Evolutionary conservation across 371 early-diverging fungal species (phyloP), one percentile per base, ranked within the genome.

Genomic region (Dinochytrium kinnereticum): DNA sequence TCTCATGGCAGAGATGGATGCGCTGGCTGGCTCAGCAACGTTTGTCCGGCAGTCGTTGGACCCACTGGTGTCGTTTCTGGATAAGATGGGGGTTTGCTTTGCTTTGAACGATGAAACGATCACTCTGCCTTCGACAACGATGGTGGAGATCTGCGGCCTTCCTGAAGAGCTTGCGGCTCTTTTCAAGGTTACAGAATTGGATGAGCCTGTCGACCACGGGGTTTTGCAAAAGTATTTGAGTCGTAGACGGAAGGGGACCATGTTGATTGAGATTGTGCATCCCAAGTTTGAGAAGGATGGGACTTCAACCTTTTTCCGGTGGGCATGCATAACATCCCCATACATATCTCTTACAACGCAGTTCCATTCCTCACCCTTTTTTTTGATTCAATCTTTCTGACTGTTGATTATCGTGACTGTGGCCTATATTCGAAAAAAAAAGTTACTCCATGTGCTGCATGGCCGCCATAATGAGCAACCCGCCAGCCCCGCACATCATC

Each of bases 61-160:
- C 37, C 61, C 61, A 34, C 10, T 61, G 5, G 61, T 61, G 3
- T 61, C 61, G 7, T 61, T 61, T 37, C 61, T 61, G 61, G 61
- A 61, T 10, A 61, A 26, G 7, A 61, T 61, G n/a, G 15, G 24
- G 7, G 37, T 61, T 3, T 33, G 34, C 24, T 61, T 33, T 34
- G 61, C 61, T 37, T 26, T 61, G 36, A 55, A 24, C 57, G 24
- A 24, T 55, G 34, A 61, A 34, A 19, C 34, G 36, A 33, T 26
- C 55, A 15, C n/a, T 5, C 24, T 26, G 55, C 55, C 55, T 21
- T 53, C 55, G 10, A 36, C 61, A 34, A 15, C 30, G 15, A 7
- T 33, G 61, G 34, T 19, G 7, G 61, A 34, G 3, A 3, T 33
- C 19, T 37, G 10, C 26, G 36, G 24, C 34, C 3, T 61, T 7